Conservation (phyloP, 2,329 filamentous ascomycete species). For the Aspergillus brasiliensis region DNA sequence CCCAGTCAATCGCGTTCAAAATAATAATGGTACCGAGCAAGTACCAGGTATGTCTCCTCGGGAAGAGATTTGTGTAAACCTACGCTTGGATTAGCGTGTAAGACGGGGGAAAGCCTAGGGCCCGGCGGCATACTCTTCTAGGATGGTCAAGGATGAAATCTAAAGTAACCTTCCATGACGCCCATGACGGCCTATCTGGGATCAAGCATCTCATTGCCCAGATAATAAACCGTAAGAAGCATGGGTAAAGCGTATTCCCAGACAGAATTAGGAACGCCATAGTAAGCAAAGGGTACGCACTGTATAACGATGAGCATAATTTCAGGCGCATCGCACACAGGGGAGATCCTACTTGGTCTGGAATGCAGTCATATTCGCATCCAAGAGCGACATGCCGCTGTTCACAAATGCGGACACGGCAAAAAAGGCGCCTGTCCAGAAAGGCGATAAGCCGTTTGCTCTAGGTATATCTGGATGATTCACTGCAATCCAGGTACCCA, state of each 20-base stretch:
- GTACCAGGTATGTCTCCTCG: constrained; percentile 66
- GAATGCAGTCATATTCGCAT: constrained; percentile 55
- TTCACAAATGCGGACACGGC: constrained; percentile 59
- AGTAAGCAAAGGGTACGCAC: constrained; percentile 45
- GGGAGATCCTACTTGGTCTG: constrained; percentile 33
- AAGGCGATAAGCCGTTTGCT: constrained; percentile 53
- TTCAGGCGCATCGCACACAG: background rate
- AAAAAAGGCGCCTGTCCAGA: constrained; percentile 53
- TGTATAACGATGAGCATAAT: constrained; percentile 18
- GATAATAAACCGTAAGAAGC: constrained; percentile 63
- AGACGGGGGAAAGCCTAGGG: background rate
- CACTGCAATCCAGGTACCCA: constrained; percentile 50
- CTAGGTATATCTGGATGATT: constrained; percentile 45
- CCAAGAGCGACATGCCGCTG: constrained; percentile 56
- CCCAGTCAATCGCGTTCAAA: constrained; percentile 66
- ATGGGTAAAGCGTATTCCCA: constrained; percentile 67
- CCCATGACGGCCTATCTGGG: constrained; percentile 28
- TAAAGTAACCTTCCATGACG: constrained; percentile 34
- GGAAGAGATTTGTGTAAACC: constrained; percentile 57
- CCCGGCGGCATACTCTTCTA: constrained; percentile 26
- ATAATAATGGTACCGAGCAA: constrained; percentile 62
- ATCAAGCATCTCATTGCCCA: constrained; percentile 50
- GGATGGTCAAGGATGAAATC: constrained; percentile 41
- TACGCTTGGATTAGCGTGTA: constrained; percentile 15
- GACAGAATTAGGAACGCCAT: constrained; percentile 63